These are phyloP conservation scores for Pisolithus tinctorius DNA, from an alignment of 768 basidiomycete species.

Conservation along the genomic window DNA sequence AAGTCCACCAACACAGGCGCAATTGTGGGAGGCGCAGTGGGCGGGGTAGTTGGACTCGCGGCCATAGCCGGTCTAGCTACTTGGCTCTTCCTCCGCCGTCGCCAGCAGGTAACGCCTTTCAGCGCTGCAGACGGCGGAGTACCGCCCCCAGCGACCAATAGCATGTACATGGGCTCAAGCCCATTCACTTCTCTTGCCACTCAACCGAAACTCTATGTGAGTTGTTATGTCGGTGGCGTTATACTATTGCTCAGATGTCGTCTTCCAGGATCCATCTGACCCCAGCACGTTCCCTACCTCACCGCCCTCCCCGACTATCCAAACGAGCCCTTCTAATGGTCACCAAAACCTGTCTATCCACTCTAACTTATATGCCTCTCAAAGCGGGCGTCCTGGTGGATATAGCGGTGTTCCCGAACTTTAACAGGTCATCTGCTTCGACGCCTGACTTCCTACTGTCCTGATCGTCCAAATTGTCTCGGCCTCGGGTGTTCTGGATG, in stretches of 20 bases:
- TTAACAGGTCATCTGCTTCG: conserved; percentile 1
- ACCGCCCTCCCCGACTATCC: conserved; percentile 12
- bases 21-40: conserved; percentile 60
- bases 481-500: too few species aligned
- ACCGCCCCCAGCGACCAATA: neutral
- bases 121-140: neutral
- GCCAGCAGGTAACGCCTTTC: conserved; percentile 17
- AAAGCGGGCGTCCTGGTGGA: conserved; percentile 9
- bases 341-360: conserved; percentile 1
- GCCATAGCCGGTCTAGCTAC: conserved; percentile 32
- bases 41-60: conserved; percentile 43
- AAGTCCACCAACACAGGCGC: conserved; percentile 38
- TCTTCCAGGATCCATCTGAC: conserved; percentile 29
- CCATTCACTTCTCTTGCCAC: conserved; percentile 6
- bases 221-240: neutral
- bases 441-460: neutral
- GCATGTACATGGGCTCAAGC: conserved; percentile 4
- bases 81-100: conserved; percentile 33
- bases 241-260: conserved; percentile 1
- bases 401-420: conserved; percentile 22
- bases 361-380: conserved; percentile 7
- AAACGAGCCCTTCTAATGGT: conserved; percentile 4
- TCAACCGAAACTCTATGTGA: conserved; percentile 25
- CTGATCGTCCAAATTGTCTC: neutral
- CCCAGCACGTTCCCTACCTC: conserved; percentile 31